A percentile compares a stretch with the other conserved stretches of the same genome.
Evolutionary conservation across 371 early-diverging fungal species (phyloP).

Genomic region (Mortierella sp.): DNA sequence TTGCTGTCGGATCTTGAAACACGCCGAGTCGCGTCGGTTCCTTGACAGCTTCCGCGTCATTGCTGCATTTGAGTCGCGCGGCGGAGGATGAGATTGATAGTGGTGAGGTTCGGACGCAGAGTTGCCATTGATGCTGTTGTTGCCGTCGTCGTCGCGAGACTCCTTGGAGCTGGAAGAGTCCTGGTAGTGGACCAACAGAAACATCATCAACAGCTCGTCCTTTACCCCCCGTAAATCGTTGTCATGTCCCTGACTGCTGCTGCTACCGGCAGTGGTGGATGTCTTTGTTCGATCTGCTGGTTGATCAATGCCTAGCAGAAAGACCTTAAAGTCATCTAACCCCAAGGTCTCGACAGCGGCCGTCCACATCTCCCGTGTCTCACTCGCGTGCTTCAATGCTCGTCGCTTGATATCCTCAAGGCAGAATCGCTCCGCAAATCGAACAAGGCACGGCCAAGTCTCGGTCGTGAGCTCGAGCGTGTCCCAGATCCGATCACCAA

Average conservation of each 20-base stretch:
- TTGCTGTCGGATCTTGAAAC: slow-evolving; percentile 2
- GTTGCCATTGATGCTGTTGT: not conserved
- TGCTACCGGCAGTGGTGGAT: not conserved
- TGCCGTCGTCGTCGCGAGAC: not conserved
- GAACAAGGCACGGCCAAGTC: slow-evolving; percentile 9
- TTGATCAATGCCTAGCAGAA: slow-evolving; percentile 13
- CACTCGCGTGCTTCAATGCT: slow-evolving; percentile 9
- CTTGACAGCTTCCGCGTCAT: not conserved
- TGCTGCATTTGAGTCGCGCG: not conserved
- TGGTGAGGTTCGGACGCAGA: no score
- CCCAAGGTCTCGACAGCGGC: slow-evolving; percentile 11
- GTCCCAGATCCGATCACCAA: slow-evolving; percentile 6
- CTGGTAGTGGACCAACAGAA: slow-evolving; percentile 20
- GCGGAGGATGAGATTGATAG: no score
- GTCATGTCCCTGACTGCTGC: not conserved
- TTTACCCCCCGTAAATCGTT: not conserved
- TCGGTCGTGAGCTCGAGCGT: not conserved
- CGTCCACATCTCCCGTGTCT: slow-evolving; percentile 6
- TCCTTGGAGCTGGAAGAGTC: not conserved
- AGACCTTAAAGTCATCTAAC: slow-evolving; percentile 18
- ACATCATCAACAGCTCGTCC: slow-evolving; percentile 25
- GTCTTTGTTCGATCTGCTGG: not conserved
- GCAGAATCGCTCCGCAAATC: slow-evolving; percentile 16
- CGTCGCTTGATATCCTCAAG: slow-evolving; percentile 4
- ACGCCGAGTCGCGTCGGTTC: not conserved